A percentile compares a stretch with the other conserved stretches of the same genome.
These are phyloP conservation scores for Cyberlindnera xishuangbannaensis DNA, from an alignment of 805 yeast species.

Conservation along the genomic window DNA sequence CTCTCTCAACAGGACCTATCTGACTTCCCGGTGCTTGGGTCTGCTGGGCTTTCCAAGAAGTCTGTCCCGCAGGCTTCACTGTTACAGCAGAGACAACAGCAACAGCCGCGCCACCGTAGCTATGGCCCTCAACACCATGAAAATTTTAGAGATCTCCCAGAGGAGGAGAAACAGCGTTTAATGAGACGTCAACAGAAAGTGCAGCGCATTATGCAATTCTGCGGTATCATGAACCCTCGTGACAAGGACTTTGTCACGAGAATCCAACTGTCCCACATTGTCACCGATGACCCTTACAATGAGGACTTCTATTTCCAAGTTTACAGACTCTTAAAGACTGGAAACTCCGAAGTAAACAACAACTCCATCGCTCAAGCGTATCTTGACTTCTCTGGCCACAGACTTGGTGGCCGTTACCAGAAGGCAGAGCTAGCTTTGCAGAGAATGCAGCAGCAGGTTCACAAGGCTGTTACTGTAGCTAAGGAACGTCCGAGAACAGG, in stretches of 20 bases:
- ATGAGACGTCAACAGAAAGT: conserved; percentile 70
- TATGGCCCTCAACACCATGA: conserved; percentile 26
- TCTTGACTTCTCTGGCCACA: conserved; percentile 84
- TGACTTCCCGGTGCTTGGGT: conserved; percentile 52
- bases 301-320: conserved; percentile 97
- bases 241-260: conserved; percentile 95
- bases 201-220: conserved; percentile 67
- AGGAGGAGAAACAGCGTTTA: conserved; percentile 66
- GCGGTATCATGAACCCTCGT: conserved; percentile 95
- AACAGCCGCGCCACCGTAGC: conserved; percentile 17
- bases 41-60: conserved; percentile 29
- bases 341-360: conserved; percentile 42
- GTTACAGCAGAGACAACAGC: conserved; percentile 14
- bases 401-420: conserved; percentile 78
- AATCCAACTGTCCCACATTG: conserved; percentile 90
- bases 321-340: conserved; percentile 64
- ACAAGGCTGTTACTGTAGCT: conserved; percentile 92
- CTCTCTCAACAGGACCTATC: conserved; percentile 31
- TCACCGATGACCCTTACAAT: conserved; percentile 93
- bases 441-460: conserved; percentile 97
- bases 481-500: conserved; percentile 70
- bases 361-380: conserved; percentile 91
- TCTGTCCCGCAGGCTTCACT: conserved; percentile 11
- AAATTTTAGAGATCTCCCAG: conserved; percentile 41
- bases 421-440: conserved; percentile 88